Conservation (phyloP, 2,329 filamentous ascomycete genomes). For the Penicillium sp. region DNA sequence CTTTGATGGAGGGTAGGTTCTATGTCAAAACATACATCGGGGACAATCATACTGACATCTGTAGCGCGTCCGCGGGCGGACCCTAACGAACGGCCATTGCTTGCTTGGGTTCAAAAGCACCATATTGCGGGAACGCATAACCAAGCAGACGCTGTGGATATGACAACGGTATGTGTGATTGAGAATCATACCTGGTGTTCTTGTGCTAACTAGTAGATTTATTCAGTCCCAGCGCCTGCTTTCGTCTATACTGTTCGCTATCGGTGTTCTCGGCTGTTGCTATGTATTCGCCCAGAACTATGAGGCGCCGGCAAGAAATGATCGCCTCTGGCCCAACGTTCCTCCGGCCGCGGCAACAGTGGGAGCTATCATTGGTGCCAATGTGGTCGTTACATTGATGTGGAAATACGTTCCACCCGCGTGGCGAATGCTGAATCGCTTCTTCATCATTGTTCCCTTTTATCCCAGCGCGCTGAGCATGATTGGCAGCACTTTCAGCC, state of each 20-base stretch:
- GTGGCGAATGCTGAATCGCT: conserved; percentile 58
- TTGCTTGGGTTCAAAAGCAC: conserved; percentile 47
- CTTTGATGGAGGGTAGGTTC: conserved; percentile 36
- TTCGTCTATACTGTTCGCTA: conserved; percentile 43
- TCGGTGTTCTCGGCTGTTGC: conserved; percentile 42
- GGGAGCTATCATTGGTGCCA: conserved; percentile 50
- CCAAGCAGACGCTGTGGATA: conserved; percentile 32
- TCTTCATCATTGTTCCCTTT: conserved; percentile 54
- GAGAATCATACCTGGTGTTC: background rate
- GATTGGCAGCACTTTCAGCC: conserved; percentile 58
- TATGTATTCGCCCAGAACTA: conserved; percentile 51
- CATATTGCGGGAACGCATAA: conserved; percentile 39
- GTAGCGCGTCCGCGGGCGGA: conserved; percentile 43
- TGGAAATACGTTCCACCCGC: conserved; percentile 54
- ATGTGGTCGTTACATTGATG: conserved; percentile 51
- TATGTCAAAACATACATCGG: background rate
- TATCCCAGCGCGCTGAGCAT: conserved; percentile 55
- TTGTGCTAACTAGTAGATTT: background rate
- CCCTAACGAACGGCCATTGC: conserved; percentile 37
- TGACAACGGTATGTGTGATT: conserved; percentile 35
- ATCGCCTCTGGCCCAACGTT: conserved; percentile 51
- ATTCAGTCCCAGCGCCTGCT: conserved; percentile 46
- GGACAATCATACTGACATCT: conserved; percentile 9
- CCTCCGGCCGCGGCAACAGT: conserved; percentile 56
- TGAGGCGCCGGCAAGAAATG: conserved; percentile 47